Conservation (phyloP, 768 basidiomycete species). For the Mycena chlorophos region DNA sequence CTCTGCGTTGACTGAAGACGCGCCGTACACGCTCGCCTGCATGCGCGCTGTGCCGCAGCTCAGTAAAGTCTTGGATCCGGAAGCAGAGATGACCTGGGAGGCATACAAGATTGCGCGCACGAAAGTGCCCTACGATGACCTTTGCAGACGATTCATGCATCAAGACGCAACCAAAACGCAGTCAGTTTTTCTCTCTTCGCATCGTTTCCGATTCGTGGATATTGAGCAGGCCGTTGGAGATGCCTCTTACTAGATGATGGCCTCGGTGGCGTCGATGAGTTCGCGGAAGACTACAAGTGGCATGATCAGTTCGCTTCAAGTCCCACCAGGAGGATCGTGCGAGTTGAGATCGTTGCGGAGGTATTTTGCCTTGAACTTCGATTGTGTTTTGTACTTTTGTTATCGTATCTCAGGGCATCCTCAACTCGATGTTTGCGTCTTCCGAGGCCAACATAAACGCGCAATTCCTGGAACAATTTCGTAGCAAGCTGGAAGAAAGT, state of each 20-base stretch:
- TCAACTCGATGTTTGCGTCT: conserved; percentile 29
- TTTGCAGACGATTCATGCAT: conserved; percentile 58
- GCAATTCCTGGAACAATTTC: conserved; percentile 34
- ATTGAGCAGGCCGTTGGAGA: background rate
- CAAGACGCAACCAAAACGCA: conserved; percentile 54
- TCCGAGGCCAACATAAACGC: conserved; percentile 13
- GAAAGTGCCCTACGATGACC: conserved; percentile 48
- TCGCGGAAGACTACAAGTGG: conserved; percentile 56
- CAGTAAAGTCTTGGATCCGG: conserved; percentile 48
- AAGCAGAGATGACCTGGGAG: conserved; percentile 51
- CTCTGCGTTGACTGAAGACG: conserved; percentile 49
- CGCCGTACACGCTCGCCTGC: conserved; percentile 57
- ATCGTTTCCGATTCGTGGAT: background rate
- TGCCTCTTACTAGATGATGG: conserved; percentile 77
- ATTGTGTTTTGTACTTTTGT: conserved; percentile 7
- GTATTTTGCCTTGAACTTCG: conserved; percentile 34
- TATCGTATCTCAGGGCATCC: conserved; percentile 31
- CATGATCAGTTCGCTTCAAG: conserved; percentile 60
- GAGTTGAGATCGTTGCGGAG: conserved; percentile 74
- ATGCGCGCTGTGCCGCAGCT: conserved; percentile 60
- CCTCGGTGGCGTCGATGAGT: conserved; percentile 46
- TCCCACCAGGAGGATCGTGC: conserved; percentile 59
- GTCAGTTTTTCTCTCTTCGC: conserved; percentile 2
- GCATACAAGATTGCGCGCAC: conserved; percentile 51
- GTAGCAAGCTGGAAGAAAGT: conserved; percentile 32